Base-by-base conservation (phyloP, 306 rosid genomes). In the Comarum palustre region DNA sequence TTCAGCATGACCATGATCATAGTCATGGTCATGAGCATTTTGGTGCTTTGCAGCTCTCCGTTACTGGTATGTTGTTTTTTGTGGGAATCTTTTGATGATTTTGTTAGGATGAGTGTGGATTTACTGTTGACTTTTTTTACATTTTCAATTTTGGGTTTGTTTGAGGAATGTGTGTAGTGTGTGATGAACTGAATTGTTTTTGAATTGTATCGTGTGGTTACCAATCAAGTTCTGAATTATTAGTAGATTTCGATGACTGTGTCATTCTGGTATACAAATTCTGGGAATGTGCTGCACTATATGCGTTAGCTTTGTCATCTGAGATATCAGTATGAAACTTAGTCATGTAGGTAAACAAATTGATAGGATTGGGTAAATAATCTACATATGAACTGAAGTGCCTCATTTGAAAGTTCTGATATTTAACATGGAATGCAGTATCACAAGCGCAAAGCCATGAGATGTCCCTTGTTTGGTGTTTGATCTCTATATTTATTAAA, bases 11-110 rank as follows among this genome's bases (percentile, higher is more conserved):
- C 25, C 82, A 81, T 9, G 79, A 73, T 70, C 78, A 61, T 12
- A 66, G 66, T n/a, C 86, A 75, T 39, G 72, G 9, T 8, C 79
- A 69, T 20, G 73, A 75, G 22, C 80, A 75, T 73, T 20, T 74
- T 70, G 84, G 61, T 39, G 48, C 66, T 69, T 36, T 84, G 2
- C 90, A 91, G 46, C 78, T 91, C 32, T 83, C 94, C 5, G 92
- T 89, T 74, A 60, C 83, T 47, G 97, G 98, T 93, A 82, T 27
- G 31, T 57, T 0, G 17, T 57, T 9, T 9, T n/a, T 36, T 27
- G 25, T n/a, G 17, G n/a, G 6, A 76, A 43, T 61, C 59, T 4
- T 59, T 9, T 12, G 34, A 39, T 57, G 58, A n/a, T 52, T 19
- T 20, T 27, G 15, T 34, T 77, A 4, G 62, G 46, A 34, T 70